Evolutionary conservation across 352 stramenopile species (phyloP), one percentile per base, ranked within the genome.

Genomic region (Elongisporangium anandrum): DNA sequence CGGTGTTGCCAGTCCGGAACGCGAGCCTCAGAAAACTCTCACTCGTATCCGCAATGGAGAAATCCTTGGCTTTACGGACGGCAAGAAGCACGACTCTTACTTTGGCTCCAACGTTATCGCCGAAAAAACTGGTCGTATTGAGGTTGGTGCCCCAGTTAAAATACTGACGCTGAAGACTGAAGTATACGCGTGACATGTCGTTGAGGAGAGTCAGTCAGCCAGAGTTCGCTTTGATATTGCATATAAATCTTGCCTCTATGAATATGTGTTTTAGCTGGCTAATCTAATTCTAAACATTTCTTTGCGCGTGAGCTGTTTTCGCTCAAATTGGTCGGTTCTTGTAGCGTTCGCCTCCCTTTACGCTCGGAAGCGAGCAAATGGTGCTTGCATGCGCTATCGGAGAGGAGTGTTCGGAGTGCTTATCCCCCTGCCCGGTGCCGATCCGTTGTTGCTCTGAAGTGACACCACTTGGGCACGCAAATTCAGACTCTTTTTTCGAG

Each of bases 31-130:
- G 22, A 80, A 73, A 51, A 81, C 79, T 0, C 74, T 92, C 26
- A 69, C 72, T 10, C 60, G 64, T 9, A 60, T 79, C 58, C 82
- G 80, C 45, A 92, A 94, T 34, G 84, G 84, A 26, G 60, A 66
- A n/a, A 49, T 68, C 0, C 68, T 94, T 7, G 78, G 81, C 7
- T 92, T 94, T 50, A 75, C 64, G 17, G 61, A 84, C 41, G 80
- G 72, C 29, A 75, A 65, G 26, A 73, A 72, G 54, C 52, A 77
- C 1, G 62, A 87, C 45, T 78, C 77, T 48, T 94, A 91, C 70
- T 94, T 94, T 56, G 85, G 85, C 2, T 90, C 85, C 3, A 94
- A 94, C 56, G 63, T 92, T 38, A 68, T 94, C 4, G 65, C 78
- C 1, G 79, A 91, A 52, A 53, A 61, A 7, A 20, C 60, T 15